Base-by-base conservation (phyloP, 345 rosid species). In the Lumnitzera racemosa region DNA sequence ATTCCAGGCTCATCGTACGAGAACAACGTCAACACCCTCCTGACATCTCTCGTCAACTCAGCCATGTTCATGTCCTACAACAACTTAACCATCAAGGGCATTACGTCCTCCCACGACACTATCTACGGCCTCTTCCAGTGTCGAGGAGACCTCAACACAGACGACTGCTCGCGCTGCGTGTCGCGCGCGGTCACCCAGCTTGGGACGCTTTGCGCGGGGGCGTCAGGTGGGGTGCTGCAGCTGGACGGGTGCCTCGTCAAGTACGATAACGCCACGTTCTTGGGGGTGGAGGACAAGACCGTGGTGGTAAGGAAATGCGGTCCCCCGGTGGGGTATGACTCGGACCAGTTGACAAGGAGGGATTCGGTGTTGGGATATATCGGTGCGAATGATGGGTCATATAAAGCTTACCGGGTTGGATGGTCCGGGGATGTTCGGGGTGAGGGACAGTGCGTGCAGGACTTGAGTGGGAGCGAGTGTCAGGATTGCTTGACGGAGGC, bases 401-500 rank as follows among this genome's bases (percentile, higher is more conserved):
- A 65, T 61, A 70, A 59, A 58, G 50, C 50, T n/a, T 67, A 59
- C 54, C 51, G 94, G 64, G 80, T 81, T 0, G 80, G 88, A 23
- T 82, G 69, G 31, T 74, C 86, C 0, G 88, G 91, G 61, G 61
- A 61, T 11, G 17, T 81, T 14, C 74, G 70, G 59, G 96, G 81
- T 15, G 67, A 78, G 58, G 94, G 88, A 13, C 96, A 92, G 74
- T 92, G 98, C 58, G 81, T 85, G 3, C 84, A 89, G 59, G 96
- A 92, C 66, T 72, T 92, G 68, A 87, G 86, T 69, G 56, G 56
- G 11, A 78, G 59, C 13, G 80, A 87, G 73, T 92, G 98, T 58
- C 96, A 89, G 55, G 96, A 92, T 65, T 92, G 98, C 58, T 66
- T 87, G 75, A 74, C 83, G 64, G 96, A 89, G 53, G 92, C 96